Conservation (phyloP, 768 basidiomycete genomes). For the Antrodiella citrinella region DNA sequence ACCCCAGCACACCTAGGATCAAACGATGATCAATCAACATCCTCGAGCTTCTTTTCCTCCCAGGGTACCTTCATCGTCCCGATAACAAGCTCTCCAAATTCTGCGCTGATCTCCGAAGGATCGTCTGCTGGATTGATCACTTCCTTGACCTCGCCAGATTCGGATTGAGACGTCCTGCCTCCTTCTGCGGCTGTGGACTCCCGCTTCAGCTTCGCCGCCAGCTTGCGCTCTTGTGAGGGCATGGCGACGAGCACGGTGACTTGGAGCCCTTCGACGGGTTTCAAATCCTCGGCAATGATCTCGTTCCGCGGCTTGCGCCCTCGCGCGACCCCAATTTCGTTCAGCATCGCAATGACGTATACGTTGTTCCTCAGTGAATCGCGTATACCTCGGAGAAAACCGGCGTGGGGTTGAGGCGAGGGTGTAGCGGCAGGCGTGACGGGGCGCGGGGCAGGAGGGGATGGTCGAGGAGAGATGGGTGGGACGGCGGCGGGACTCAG, state of each 20-base stretch:
- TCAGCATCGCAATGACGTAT: background rate
- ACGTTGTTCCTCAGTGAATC: background rate
- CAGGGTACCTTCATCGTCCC: background rate
- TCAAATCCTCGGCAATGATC: background rate
- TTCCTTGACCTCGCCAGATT: background rate
- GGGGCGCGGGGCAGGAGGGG: no score
- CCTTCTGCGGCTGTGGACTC: background rate
- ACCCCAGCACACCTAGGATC: no score
- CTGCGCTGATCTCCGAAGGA: background rate
- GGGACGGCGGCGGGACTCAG: background rate
- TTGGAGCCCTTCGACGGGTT: slow-evolving; percentile 10
- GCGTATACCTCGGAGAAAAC: background rate
- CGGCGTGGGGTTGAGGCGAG: no score
- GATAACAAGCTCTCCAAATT: background rate
- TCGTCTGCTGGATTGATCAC: background rate
- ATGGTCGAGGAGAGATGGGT: background rate
- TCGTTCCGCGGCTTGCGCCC: background rate
- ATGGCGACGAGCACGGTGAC: slow-evolving; percentile 19
- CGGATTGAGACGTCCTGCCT: background rate
- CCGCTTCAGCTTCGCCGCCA: background rate
- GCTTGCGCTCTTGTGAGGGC: slow-evolving; percentile 8
- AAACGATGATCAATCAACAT: background rate
- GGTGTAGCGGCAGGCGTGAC: background rate
- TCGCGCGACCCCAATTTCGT: background rate
- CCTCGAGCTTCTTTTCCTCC: background rate